Conservation (phyloP, 2,329 filamentous ascomycete species). For the Fusarium foetens region DNA sequence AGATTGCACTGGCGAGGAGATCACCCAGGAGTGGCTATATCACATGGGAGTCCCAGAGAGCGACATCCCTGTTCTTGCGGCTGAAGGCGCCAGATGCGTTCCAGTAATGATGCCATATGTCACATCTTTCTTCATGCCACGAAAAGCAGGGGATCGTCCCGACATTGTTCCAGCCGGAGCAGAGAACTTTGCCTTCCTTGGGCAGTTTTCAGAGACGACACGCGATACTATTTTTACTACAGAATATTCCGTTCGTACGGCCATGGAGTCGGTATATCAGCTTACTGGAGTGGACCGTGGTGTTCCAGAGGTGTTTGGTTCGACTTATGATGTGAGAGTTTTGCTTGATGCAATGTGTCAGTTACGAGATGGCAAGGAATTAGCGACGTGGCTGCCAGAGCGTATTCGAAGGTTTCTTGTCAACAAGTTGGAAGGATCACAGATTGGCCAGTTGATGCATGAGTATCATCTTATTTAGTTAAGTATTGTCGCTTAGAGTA, state of each 20-base stretch:
- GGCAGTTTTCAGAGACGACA: background rate
- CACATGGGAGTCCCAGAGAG: slow-evolving; percentile 3
- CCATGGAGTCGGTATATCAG: background rate
- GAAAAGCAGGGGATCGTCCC: background rate
- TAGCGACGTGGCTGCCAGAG: slow-evolving; percentile 1
- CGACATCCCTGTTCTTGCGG: background rate
- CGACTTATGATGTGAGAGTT: slow-evolving; percentile 4
- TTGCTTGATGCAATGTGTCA: background rate
- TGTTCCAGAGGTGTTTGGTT: slow-evolving; percentile 1
- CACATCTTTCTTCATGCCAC: slow-evolving; percentile 1
- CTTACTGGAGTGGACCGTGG: background rate
- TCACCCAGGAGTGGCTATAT: slow-evolving; percentile 1
- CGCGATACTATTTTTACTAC: slow-evolving; percentile 3
- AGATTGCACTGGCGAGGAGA: slow-evolving; percentile 1
- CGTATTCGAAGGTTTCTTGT: background rate
- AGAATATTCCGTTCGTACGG: background rate
- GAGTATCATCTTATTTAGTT: background rate
- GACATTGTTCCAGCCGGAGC: background rate
- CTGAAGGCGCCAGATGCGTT: background rate
- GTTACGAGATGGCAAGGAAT: background rate
- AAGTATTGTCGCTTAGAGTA: background rate
- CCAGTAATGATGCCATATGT: slow-evolving; percentile 4
- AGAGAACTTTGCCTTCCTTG: slow-evolving; percentile 7
- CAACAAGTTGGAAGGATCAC: background rate
- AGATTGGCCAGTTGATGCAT: slow-evolving; percentile 5